Percentiles rank a stretch among this genome's conserved stretches.
phyloP scores from a whole-genome alignment of 495 filamentous ascomycete genomes.

The Penicillium pancosmium region DNA sequence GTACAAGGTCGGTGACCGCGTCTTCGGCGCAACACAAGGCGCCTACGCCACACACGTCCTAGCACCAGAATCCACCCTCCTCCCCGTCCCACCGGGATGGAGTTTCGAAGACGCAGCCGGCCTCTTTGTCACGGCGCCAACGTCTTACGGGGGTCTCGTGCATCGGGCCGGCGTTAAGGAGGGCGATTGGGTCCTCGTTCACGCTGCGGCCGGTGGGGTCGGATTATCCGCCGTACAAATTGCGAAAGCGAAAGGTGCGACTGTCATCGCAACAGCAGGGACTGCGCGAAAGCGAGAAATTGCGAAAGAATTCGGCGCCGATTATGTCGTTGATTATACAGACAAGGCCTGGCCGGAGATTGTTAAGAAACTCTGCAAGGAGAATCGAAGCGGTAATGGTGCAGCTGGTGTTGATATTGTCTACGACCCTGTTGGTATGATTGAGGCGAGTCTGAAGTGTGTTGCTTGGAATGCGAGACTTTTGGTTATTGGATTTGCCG shows the following conservation, averaged over 20 bases:
- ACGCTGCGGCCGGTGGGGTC: constrained; percentile 91
- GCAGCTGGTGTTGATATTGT: constrained; percentile 81
- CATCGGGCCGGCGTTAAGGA: constrained; percentile 71
- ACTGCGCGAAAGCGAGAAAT: constrained; percentile 76
- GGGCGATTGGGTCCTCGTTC: constrained; percentile 87
- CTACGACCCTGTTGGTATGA: constrained; percentile 86
- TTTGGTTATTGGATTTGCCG: constrained; percentile 88
- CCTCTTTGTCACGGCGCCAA: constrained; percentile 88
- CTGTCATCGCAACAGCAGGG: constrained; percentile 86
- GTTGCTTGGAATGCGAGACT: constrained; percentile 88
- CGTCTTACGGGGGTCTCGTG: constrained; percentile 84
- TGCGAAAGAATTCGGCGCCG: constrained; percentile 78
- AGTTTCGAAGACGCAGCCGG: constrained; percentile 83
- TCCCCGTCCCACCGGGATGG: constrained; percentile 79
- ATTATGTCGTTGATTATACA: constrained; percentile 78
- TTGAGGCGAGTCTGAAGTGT: constrained; percentile 83
- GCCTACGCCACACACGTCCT: constrained; percentile 79
- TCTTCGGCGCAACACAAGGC: constrained; percentile 88
- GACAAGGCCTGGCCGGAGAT: constrained; percentile 71
- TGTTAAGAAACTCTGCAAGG: constrained; percentile 67
- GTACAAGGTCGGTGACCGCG: constrained; percentile 75
- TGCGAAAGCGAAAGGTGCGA: constrained; percentile 88
- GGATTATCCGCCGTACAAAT: constrained; percentile 91
- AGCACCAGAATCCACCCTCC: constrained; percentile 65
- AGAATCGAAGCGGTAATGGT: constrained; percentile 59